A percentile compares a stretch with the other conserved stretches of the same genome.
These are phyloP conservation scores for Neurospora sublineolata DNA, from an alignment of 495 filamentous ascomycete species.

Conservation along the genomic window DNA sequence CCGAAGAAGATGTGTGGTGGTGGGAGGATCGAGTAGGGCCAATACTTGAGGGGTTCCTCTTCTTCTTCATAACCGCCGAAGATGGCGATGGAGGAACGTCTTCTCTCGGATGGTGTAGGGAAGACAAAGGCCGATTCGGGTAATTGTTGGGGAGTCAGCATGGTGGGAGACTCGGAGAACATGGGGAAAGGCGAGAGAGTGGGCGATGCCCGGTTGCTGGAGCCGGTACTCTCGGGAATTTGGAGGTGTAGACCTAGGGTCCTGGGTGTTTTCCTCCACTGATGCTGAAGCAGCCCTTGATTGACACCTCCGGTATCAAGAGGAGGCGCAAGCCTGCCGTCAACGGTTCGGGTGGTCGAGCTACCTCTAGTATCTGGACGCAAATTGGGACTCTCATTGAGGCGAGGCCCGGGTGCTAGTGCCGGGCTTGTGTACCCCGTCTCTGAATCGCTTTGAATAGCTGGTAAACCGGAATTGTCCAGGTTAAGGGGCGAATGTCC, in stretches of 20 bases:
- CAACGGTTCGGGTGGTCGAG: conserved; percentile 14
- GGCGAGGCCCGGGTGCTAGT: not conserved
- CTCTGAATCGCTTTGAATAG: not conserved
- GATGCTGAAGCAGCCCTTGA: not conserved
- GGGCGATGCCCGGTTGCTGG: conserved; percentile 35
- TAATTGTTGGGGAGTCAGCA: conserved; percentile 29
- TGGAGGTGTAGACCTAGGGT: conserved; percentile 12
- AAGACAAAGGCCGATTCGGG: conserved; percentile 24
- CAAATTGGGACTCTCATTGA: not conserved
- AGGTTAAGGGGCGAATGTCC: conserved; percentile 19
- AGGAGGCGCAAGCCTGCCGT: conserved; percentile 21
- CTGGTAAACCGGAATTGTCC: conserved; percentile 1
- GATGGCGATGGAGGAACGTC: conserved; percentile 13
- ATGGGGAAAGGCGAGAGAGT: conserved; percentile 31
- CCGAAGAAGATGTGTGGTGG: conserved; percentile 54
- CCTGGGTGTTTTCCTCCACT: not conserved
- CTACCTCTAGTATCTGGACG: conserved; percentile 11
- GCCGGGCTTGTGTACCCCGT: not conserved
- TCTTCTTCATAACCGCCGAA: conserved; percentile 36
- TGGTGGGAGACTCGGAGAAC: conserved; percentile 31
- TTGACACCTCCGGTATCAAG: not conserved
- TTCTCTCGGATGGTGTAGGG: conserved; percentile 14
- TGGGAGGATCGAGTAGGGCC: conserved; percentile 63
- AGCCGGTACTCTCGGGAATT: conserved; percentile 33
- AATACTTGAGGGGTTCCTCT: conserved; percentile 47